Percentiles rank a stretch among this genome's conserved stretches.
phyloP scores from a whole-genome alignment of 345 rosid genomes.

The Eucalyptus sp. region DNA sequence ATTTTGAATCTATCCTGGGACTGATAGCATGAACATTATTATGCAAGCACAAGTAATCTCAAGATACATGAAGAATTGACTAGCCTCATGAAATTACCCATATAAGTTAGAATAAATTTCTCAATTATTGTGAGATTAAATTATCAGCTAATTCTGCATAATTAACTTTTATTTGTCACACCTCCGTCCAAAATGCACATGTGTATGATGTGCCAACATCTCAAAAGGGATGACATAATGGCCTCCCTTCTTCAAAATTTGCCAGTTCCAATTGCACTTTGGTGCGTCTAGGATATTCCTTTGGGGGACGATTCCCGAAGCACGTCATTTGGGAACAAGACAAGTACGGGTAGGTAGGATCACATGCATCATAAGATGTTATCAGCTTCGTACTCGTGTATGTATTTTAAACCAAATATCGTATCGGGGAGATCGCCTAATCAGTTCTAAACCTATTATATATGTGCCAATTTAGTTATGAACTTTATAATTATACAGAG shows the following conservation, averaged over 20 bases:
- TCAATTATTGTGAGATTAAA: background rate
- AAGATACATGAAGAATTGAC: background rate
- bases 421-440: accelerated
- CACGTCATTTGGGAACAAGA: background rate
- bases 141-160: background rate
- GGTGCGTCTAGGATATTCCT: background rate
- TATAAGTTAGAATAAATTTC: background rate
- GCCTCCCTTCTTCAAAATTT: background rate
- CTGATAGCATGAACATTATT: background rate
- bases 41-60: background rate
- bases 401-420: accelerated
- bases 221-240: background rate
- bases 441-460: accelerated
- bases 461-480: accelerated
- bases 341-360: background rate
- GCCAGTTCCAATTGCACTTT: background rate
- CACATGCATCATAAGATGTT: background rate
- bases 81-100: background rate
- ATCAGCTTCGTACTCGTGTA: accelerated
- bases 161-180: background rate
- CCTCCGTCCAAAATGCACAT: background rate
- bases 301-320: background rate
- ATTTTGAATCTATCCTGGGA: background rate
- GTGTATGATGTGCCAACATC: background rate
- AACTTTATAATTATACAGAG: background rate